These are phyloP conservation scores for Candida pseudoviswanathii DNA, from an alignment of 1,139 yeast genomes.

Conservation along the genomic window DNA sequence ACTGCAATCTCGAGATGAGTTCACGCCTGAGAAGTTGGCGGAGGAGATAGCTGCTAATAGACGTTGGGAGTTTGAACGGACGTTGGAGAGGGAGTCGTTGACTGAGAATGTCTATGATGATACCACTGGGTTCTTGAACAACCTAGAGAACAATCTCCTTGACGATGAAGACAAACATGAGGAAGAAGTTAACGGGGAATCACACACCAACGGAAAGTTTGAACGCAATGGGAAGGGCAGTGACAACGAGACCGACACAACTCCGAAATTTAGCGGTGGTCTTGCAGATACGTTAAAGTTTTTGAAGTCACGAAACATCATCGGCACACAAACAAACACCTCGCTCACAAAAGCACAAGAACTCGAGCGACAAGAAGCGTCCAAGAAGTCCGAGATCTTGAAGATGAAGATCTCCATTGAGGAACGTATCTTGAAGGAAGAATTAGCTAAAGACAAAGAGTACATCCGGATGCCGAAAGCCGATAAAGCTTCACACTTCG, in stretches of 20 bases:
- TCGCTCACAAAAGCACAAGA: slow-evolving; percentile 15
- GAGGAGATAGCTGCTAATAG: slow-evolving; percentile 40
- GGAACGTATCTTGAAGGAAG: slow-evolving; percentile 42
- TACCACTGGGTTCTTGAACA: slow-evolving; percentile 57
- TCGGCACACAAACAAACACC: slow-evolving; percentile 16
- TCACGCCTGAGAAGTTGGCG: slow-evolving; percentile 52
- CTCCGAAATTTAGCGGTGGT: slow-evolving; percentile 44
- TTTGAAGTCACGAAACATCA: slow-evolving; percentile 48
- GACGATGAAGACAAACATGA: slow-evolving; percentile 2
- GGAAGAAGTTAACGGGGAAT: not conserved
- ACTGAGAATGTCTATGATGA: slow-evolving; percentile 54
- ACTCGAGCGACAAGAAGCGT: slow-evolving; percentile 28
- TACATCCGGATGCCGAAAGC: slow-evolving; percentile 32
- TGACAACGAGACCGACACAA: slow-evolving; percentile 7
- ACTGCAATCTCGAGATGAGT: slow-evolving; percentile 29
- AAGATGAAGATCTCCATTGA: slow-evolving; percentile 39
- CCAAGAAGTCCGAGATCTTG: slow-evolving; percentile 35
- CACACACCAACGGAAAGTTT: slow-evolving; percentile 3
- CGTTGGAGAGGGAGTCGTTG: slow-evolving; percentile 20
- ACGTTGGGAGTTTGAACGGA: slow-evolving; percentile 32
- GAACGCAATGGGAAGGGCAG: slow-evolving; percentile 1
- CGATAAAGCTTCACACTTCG: slow-evolving; percentile 31
- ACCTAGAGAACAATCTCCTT: slow-evolving; percentile 23
- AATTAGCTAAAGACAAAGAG: slow-evolving; percentile 34
- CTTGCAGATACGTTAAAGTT: slow-evolving; percentile 60